These are phyloP conservation scores for Rhizoclosmatium sp. DNA, from an alignment of 192 early-diverging fungal genomes.

Conservation along the genomic window DNA sequence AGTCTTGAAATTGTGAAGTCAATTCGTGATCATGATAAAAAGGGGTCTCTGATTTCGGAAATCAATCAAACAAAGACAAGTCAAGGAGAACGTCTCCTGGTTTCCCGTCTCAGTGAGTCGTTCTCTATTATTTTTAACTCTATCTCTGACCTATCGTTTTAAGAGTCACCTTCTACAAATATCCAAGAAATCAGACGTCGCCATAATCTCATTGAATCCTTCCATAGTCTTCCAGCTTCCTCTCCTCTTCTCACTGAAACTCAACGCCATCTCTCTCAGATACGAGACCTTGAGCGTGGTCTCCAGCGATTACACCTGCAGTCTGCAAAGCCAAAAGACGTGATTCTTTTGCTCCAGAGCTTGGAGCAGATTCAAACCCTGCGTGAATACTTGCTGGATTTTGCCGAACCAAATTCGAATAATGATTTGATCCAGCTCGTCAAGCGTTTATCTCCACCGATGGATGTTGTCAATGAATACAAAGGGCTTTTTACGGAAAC, in stretches of 20 bases:
- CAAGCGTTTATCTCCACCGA: slow-evolving; percentile 8
- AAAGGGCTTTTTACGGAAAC: slow-evolving; percentile 5
- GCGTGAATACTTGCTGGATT: slow-evolving; percentile 15
- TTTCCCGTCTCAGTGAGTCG: slow-evolving; percentile 66
- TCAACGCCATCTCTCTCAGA: slow-evolving; percentile 13
- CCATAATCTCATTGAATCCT: slow-evolving; percentile 8
- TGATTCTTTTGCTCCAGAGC: slow-evolving; percentile 37
- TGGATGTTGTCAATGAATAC: slow-evolving; percentile 29
- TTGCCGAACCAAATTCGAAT: background rate
- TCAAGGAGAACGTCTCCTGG: slow-evolving; percentile 77
- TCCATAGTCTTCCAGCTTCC: background rate
- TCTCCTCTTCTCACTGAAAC: background rate
- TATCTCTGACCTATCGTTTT: background rate
- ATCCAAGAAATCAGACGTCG: slow-evolving; percentile 21
- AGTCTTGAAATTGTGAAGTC: slow-evolving; percentile 80
- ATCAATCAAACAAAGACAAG: slow-evolving; percentile 84
- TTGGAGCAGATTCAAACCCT: slow-evolving; percentile 16
- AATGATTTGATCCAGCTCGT: slow-evolving; percentile 30
- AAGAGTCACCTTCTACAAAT: slow-evolving; percentile 22
- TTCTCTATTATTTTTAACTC: slow-evolving; percentile 57
- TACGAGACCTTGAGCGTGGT: slow-evolving; percentile 47
- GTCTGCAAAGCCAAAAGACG: slow-evolving; percentile 33
- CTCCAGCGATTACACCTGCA: slow-evolving; percentile 50
- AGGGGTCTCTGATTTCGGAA: slow-evolving; percentile 71
- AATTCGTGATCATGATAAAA: slow-evolving; percentile 44